Base-by-base conservation (phyloP, 345 rosid species). In the Linum usitatissimum region DNA sequence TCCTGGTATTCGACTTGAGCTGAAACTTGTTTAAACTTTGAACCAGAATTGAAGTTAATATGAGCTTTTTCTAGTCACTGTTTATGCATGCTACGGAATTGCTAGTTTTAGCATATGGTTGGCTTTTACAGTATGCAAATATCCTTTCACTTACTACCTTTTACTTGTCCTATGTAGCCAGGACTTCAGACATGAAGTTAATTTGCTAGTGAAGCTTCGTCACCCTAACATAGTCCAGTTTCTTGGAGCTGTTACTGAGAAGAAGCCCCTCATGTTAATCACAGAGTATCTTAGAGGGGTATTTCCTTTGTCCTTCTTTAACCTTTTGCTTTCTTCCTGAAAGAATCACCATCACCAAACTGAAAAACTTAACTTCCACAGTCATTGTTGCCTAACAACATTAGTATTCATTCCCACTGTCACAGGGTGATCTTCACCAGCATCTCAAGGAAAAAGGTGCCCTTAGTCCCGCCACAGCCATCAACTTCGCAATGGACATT, bases 201-300 rank as follows among this genome's bases (percentile, higher is more conserved):
- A 84, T 73, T 81, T 93, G 78, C 87, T 93, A 60, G 97, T 93
- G 71, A 90, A 93, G 84, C 97, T 93, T 79, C 92, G 99, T 49
- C 99, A 93, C 77, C 99, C 99, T n/a, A 93, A 93, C 72, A 82
- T 90, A 74, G 97, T 93, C 61, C 99, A 93, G 66, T 93, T 93
- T 72, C 81, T 93, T 58, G 99, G 99, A 74, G 99, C 99, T 42
- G 99, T 90, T 68, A 93, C 99, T 1, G 96, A 93, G 73, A 87
- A 77, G 85, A 93, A 93, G 87, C 99, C 99, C n/a, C 92, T 90
- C 68, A 90, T 93, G 99, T 78, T 93, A 73, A 90, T 93, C 64
- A 93, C 97, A 0, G 99, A 93, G 68, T 93, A 84, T 78, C 76
- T 93, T 49, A 83, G 96, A 67, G 99, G 99, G 90, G 99, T 93